Evolutionary conservation across 176 grass and related monocot species (phyloP), one percentile per base, ranked within the genome.

Genomic region (Raddia guianensis): DNA sequence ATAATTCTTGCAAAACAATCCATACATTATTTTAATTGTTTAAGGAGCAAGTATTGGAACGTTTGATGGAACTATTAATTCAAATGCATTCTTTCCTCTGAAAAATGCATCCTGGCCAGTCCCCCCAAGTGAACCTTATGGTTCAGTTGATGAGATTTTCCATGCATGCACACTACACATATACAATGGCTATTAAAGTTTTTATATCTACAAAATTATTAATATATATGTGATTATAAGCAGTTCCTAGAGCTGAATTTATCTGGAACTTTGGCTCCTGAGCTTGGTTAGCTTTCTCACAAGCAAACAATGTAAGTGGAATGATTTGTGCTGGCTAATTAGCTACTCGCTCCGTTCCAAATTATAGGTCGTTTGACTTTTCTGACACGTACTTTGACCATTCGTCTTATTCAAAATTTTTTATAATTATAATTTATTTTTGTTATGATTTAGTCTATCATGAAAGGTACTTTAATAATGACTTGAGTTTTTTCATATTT

Each of bases 241-340:
- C 94, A 97, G 57, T 91, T 97, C 79, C 37, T 97, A 71, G 73
- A 8, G 72, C 82, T 88, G 76, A 90, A 88, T 83, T 80, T 97
- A 60, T 88, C 85, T 67, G 91, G 94, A 84, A 90, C 75, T 62
- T 92, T 98, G 83, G 45, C 95, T 85, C 90, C 95, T 86, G 89
- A 90, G 69, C 84, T 98, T 89, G 92, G 95, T 63, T 82, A 45
- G 44, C 81, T 98, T 49, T 83, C 88, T 81, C 65, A 86, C 49
- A 93, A 94, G 95, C 4, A 70, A 85, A 98, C 94, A 77, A 87
- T 98, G 95, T 98, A 80, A 92, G 95, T 87, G 7, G 3, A 76
- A 19, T 80, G 8, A 3, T 50, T 87, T 75, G 14, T 61, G 8
- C 6, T 76, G 21, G 47, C 9, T 48, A 75, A 67, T 67, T 63